Percentiles rank a stretch among this genome's conserved stretches.
Evolutionary conservation across 768 basidiomycete genomes (phyloP).

Genomic region (Cystobasidium onofrii): DNA sequence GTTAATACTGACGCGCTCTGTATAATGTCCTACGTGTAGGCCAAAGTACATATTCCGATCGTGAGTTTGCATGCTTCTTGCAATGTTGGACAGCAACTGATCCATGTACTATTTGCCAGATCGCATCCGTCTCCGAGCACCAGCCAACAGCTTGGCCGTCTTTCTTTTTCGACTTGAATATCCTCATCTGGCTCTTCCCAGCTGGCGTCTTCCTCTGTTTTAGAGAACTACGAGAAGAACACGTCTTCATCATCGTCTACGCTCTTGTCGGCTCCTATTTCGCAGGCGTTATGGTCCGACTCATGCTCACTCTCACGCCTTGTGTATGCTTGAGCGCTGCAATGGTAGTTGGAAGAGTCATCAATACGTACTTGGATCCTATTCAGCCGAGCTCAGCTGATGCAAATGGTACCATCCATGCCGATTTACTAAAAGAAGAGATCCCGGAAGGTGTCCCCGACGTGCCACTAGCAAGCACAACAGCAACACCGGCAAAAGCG

Average conservation of each 20-base stretch:
- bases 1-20: too few species aligned
- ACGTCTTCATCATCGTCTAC: slow-evolving; percentile 97
- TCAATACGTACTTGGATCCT: slow-evolving; percentile 86
- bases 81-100: too few species aligned
- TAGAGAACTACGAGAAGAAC: slow-evolving; percentile 87
- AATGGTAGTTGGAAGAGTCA: slow-evolving; percentile 73
- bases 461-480: slow-evolving; percentile 43
- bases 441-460: slow-evolving; percentile 32
- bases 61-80: too few species aligned
- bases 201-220: slow-evolving; percentile 92
- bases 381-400: slow-evolving; percentile 53
- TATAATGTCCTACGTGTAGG: too few species aligned
- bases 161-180: slow-evolving; percentile 98
- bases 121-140: slow-evolving; percentile 97
- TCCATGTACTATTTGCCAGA: slow-evolving; percentile 69
- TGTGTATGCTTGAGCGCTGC: slow-evolving; percentile 91
- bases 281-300: slow-evolving; percentile 97
- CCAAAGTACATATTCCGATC: slow-evolving; percentile 41
- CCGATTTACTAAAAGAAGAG: background rate
- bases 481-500: slow-evolving; percentile 46
- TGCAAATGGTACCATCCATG: background rate
- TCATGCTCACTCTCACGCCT: slow-evolving; percentile 95
- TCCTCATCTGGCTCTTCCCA: slow-evolving; percentile 96
- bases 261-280: slow-evolving; percentile 94
- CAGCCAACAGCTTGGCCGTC: slow-evolving; percentile 99